Conservation (phyloP, 495 filamentous ascomycete species). For the Penicillium tannophilum region DNA sequence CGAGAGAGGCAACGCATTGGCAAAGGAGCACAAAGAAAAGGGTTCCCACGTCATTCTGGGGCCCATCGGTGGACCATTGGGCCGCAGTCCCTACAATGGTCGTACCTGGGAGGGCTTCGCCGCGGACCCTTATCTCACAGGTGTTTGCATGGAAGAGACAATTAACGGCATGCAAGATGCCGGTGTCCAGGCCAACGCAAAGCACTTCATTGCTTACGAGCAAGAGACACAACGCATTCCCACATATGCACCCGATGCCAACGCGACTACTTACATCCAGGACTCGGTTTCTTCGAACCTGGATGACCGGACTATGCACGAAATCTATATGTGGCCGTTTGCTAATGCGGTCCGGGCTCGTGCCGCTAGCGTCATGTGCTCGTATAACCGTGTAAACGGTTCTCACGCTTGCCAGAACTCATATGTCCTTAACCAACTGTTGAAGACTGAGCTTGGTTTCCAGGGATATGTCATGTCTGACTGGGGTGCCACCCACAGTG, state of each 20-base stretch:
- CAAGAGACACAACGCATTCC: slow-evolving; percentile 47
- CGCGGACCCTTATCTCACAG: slow-evolving; percentile 64
- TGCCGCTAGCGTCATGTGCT: slow-evolving; percentile 67
- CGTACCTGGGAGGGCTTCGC: slow-evolving; percentile 78
- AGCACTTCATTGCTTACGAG: slow-evolving; percentile 64
- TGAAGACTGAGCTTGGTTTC: slow-evolving; percentile 69
- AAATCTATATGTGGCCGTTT: slow-evolving; percentile 81
- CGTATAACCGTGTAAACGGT: slow-evolving; percentile 68
- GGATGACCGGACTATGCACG: slow-evolving; percentile 77
- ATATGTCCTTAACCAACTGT: slow-evolving; percentile 59
- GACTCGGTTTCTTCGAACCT: slow-evolving; percentile 53
- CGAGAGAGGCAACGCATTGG: slow-evolving; percentile 65
- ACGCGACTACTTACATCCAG: slow-evolving; percentile 76
- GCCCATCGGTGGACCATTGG: slow-evolving; percentile 55
- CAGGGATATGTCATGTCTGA: slow-evolving; percentile 67
- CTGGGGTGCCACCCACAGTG: slow-evolving; percentile 63
- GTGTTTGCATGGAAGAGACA: slow-evolving; percentile 55
- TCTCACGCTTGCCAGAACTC: slow-evolving; percentile 67
- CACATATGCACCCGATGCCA: slow-evolving; percentile 54
- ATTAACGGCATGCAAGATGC: slow-evolving; percentile 57
- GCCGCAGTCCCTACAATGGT: slow-evolving; percentile 51
- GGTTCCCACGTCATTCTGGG: slow-evolving; percentile 58
- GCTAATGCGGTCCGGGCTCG: slow-evolving; percentile 64
- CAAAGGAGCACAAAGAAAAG: slow-evolving; percentile 51
- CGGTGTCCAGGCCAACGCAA: slow-evolving; percentile 61